Conservation (phyloP, 768 basidiomycete species). For the Trametes villosa region DNA sequence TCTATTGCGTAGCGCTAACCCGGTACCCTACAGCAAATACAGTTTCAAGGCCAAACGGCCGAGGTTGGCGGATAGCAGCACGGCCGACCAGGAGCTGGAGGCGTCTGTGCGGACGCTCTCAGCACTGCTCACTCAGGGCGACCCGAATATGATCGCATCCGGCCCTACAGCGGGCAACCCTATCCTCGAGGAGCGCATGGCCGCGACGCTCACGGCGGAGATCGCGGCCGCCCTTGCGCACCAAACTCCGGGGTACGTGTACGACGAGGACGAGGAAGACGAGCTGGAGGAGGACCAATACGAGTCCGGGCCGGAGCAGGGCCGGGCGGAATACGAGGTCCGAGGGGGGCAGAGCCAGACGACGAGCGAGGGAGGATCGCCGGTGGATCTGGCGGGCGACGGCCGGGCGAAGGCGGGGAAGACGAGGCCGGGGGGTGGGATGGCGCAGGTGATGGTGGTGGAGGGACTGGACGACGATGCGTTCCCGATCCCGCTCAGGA, state of each 20-base stretch:
- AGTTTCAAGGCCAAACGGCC: conserved; percentile 72
- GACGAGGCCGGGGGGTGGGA: conserved; percentile 14
- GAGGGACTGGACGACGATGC: conserved; percentile 55
- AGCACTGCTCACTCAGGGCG: conserved; percentile 61
- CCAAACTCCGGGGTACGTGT: conserved; percentile 11
- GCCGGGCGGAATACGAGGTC: conserved; percentile 58
- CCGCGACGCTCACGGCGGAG: conserved; percentile 73
- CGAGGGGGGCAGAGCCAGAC: conserved; percentile 14
- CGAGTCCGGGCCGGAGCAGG: conserved; percentile 39
- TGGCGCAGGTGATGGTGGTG: conserved; percentile 26
- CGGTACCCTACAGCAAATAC: conserved; percentile 59
- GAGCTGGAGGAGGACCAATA: conserved; percentile 50
- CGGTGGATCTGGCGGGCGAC: conserved; percentile 3
- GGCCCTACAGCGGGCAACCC: conserved; percentile 9
- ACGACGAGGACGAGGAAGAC: conserved; percentile 54
- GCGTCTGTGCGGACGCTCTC: conserved; percentile 79
- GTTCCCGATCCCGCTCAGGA: conserved; percentile 73
- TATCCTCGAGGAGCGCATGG: conserved; percentile 62
- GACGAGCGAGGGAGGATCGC: conserved; percentile 9
- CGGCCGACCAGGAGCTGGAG: conserved; percentile 59
- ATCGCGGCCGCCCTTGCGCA: conserved; percentile 82
- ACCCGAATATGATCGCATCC: conserved; percentile 24
- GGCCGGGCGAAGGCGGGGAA: no score
- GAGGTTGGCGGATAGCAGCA: conserved; percentile 53
- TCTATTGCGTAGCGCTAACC: conserved; percentile 23